Conservation (phyloP, 768 basidiomycete species). For the Suillus alpinus region DNA sequence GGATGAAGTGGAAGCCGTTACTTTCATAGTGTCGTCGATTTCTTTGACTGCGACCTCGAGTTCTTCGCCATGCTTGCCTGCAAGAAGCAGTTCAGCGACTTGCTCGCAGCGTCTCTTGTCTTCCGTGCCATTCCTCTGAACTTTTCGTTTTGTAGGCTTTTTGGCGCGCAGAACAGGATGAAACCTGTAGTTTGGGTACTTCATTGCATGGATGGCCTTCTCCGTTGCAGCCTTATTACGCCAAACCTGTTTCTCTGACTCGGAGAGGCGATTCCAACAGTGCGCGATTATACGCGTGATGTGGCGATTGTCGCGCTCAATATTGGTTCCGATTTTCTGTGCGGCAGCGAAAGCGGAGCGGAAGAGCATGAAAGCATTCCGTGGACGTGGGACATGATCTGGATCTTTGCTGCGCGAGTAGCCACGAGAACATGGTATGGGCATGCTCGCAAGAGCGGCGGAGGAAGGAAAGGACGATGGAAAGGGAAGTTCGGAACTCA, state of each 20-base stretch:
- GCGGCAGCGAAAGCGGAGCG: constrained; percentile 57
- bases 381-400: constrained; percentile 40
- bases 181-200: constrained; percentile 57
- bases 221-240: constrained; percentile 48
- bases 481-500: not conserved
- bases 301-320: constrained; percentile 57
- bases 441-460: constrained; percentile 24
- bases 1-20: constrained; percentile 4
- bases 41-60: constrained; percentile 42
- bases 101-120: constrained; percentile 49
- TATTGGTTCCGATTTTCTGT: constrained; percentile 42
- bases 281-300: constrained; percentile 56
- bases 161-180: constrained; percentile 42
- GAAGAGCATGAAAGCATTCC: constrained; percentile 55
- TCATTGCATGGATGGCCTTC: constrained; percentile 45
- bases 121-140: constrained; percentile 46
- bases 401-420: constrained; percentile 32
- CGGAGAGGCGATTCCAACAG: constrained; percentile 53
- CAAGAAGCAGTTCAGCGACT: constrained; percentile 48
- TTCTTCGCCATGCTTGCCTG: constrained; percentile 49
- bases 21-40: constrained; percentile 21
- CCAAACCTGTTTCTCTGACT: constrained; percentile 50
- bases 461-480: constrained; percentile 14
- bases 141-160: constrained; percentile 47
- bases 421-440: constrained; percentile 27